phyloP scores from a whole-genome alignment of 768 basidiomycete species.

The Macrolepiota dolichaula region DNA sequence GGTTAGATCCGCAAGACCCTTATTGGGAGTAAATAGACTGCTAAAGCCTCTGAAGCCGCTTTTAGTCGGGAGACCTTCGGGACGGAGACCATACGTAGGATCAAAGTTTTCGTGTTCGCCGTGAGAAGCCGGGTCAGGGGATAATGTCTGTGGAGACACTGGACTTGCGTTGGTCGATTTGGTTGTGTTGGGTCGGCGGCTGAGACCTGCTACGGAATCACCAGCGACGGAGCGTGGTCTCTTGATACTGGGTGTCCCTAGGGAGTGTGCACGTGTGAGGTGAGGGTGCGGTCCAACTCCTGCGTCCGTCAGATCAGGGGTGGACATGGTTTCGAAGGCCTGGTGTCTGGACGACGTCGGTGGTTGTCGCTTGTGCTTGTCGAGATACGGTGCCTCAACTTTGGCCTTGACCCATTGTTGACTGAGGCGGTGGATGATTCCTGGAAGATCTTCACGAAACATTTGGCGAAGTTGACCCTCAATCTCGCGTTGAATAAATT shows the following conservation, averaged over 20 bases:
- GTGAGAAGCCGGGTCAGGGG: conserved; percentile 22
- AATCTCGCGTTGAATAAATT: conserved; percentile 96
- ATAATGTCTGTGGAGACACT: conserved; percentile 18
- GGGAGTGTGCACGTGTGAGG: conserved; percentile 22
- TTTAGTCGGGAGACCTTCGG: conserved; percentile 85
- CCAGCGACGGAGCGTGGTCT: conserved; percentile 42
- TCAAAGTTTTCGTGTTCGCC: conserved; percentile 80
- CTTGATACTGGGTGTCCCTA: conserved; percentile 17
- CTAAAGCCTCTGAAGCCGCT: conserved; percentile 79
- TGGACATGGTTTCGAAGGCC: conserved; percentile 35
- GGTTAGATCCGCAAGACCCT: conserved; percentile 75
- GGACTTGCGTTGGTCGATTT: conserved; percentile 15
- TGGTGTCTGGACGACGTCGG: conserved; percentile 26
- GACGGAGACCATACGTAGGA: conserved; percentile 93
- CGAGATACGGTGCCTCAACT: conserved; percentile 87
- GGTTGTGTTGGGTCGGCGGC: conserved; percentile 17
- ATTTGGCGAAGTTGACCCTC: conserved; percentile 96
- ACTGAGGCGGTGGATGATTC: conserved; percentile 93
- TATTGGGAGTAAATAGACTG: conserved; percentile 63
- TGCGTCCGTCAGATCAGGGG: conserved; percentile 31
- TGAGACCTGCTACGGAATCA: conserved; percentile 33
- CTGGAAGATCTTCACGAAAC: conserved; percentile 95
- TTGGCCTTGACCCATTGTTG: conserved; percentile 96
- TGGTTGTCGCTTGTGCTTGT: conserved; percentile 52
- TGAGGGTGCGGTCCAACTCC: conserved; percentile 19